Conservation (phyloP, 2,329 filamentous ascomycete genomes). For the Pseudomassariella vexata region DNA sequence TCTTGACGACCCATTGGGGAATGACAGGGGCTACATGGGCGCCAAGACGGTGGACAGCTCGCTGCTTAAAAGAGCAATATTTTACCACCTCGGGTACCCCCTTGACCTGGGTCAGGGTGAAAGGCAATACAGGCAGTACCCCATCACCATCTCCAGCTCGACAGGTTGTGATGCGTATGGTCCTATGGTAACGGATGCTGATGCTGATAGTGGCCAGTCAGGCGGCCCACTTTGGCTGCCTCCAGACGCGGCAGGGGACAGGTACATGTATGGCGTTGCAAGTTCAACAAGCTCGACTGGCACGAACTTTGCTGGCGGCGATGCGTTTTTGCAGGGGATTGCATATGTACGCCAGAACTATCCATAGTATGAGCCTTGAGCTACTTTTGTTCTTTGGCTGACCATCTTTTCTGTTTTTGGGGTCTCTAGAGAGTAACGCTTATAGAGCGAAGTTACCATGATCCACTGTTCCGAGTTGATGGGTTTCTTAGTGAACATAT, state of each 20-base stretch:
- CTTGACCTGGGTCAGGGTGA: slow-evolving; percentile 8
- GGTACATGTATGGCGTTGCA: slow-evolving; percentile 8
- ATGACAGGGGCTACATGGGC: slow-evolving; percentile 18
- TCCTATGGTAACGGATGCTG: slow-evolving; percentile 10
- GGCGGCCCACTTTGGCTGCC: slow-evolving; percentile 8
- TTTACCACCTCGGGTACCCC: slow-evolving; percentile 14
- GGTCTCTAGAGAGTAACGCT: too few relatives aligned
- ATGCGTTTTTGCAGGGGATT: slow-evolving; percentile 7
- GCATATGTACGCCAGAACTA: slow-evolving; percentile 5
- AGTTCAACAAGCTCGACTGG: slow-evolving; percentile 6
- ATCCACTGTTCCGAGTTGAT: too few relatives aligned
- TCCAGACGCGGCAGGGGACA: background rate
- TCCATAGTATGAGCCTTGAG: too few relatives aligned
- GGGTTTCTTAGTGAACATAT: too few relatives aligned
- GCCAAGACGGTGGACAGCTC: slow-evolving; percentile 8
- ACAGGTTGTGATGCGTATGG: slow-evolving; percentile 8
- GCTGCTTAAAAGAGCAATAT: slow-evolving; percentile 9
- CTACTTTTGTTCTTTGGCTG: too few relatives aligned
- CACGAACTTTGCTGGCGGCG: slow-evolving; percentile 9
- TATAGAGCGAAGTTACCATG: too few relatives aligned
- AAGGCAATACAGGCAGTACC: slow-evolving; percentile 10
- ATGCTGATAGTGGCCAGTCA: slow-evolving; percentile 10
- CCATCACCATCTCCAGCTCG: slow-evolving; percentile 7
- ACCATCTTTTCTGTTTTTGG: too few relatives aligned
- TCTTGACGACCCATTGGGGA: slow-evolving; percentile 17